phyloP scores from a whole-genome alignment of 2,329 filamentous ascomycete genomes.

The Seiridium cupressi region DNA sequence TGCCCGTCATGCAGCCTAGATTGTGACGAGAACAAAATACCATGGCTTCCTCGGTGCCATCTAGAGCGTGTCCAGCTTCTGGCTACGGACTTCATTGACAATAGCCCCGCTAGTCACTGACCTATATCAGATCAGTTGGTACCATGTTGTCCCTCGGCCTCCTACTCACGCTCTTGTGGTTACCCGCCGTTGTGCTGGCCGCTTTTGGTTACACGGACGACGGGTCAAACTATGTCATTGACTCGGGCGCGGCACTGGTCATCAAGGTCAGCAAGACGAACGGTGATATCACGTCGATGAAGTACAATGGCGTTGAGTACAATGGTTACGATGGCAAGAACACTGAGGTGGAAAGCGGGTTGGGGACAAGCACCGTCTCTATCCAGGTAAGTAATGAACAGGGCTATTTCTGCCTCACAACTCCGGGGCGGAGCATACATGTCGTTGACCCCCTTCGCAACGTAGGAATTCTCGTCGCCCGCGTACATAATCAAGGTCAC shows the following conservation, averaged over 20 bases:
- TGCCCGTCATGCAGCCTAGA: no score
- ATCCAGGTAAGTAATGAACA: slow-evolving; percentile 14
- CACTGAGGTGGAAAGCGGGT: slow-evolving; percentile 28
- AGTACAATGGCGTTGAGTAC: slow-evolving; percentile 11
- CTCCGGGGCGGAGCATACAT: not conserved
- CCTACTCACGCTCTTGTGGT: slow-evolving; percentile 23
- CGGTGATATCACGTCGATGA: slow-evolving; percentile 31
- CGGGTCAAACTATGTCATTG: slow-evolving; percentile 36
- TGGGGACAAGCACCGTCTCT: slow-evolving; percentile 28
- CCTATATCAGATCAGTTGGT: not conserved
- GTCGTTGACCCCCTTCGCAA: not conserved
- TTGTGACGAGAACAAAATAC: not conserved
- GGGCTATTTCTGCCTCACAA: not conserved
- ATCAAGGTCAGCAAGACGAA: slow-evolving; percentile 33
- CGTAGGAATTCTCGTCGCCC: slow-evolving; percentile 16
- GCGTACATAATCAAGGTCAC: slow-evolving; percentile 32
- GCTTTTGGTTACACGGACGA: slow-evolving; percentile 38
- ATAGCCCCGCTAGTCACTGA: no score
- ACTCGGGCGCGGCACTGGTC: slow-evolving; percentile 27
- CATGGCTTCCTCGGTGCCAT: not conserved
- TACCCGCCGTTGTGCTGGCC: slow-evolving; percentile 28
- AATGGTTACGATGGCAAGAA: slow-evolving; percentile 12
- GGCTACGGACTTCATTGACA: no score
- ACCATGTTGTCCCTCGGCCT: slow-evolving; percentile 25
- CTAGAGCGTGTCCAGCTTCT: no score